Evolutionary conservation across 164 flowering plant genomes (phyloP).

Genomic region (Nymphaea thermarum): DNA sequence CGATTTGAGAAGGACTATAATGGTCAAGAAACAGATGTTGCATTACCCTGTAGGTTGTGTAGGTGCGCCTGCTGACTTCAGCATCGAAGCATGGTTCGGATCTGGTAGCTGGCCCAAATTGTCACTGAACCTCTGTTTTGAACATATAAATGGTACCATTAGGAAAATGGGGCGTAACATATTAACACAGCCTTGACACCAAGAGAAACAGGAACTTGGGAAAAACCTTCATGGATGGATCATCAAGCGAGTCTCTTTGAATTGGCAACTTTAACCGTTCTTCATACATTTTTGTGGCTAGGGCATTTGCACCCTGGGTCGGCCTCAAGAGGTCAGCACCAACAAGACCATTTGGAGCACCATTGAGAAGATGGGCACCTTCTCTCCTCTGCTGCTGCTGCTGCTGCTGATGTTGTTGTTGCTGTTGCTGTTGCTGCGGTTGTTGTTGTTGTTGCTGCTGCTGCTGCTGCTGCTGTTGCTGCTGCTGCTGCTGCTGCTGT

Average conservation of each 20-base stretch:
- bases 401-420: constrained; percentile 53
- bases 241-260: constrained; percentile 85
- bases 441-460: constrained; percentile 52
- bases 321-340: constrained; percentile 68
- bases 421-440: constrained; percentile 45
- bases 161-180: not conserved
- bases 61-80: constrained; percentile 69
- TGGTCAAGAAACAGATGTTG: not conserved
- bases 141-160: not conserved
- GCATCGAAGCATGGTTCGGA: constrained; percentile 62
- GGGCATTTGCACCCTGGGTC: constrained; percentile 73
- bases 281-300: constrained; percentile 95
- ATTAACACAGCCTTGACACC: not conserved
- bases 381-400: constrained; percentile 59
- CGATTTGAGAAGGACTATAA: too few species aligned
- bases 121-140: constrained; percentile 72
- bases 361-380: constrained; percentile 74
- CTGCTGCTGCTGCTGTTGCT: constrained; percentile 42
- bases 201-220: not conserved
- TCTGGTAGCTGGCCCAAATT: constrained; percentile 76
- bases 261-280: constrained; percentile 64
- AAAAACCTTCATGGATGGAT: constrained; percentile 76
- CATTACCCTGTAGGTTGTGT: constrained; percentile 87
- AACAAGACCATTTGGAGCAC: constrained; percentile 57
- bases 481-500: constrained; percentile 61